A percentile compares a stretch with the other conserved stretches of the same genome.
Evolutionary conservation across 2,329 filamentous ascomycete species (phyloP).

Genomic region (Stagonosporopsis vannaccii): DNA sequence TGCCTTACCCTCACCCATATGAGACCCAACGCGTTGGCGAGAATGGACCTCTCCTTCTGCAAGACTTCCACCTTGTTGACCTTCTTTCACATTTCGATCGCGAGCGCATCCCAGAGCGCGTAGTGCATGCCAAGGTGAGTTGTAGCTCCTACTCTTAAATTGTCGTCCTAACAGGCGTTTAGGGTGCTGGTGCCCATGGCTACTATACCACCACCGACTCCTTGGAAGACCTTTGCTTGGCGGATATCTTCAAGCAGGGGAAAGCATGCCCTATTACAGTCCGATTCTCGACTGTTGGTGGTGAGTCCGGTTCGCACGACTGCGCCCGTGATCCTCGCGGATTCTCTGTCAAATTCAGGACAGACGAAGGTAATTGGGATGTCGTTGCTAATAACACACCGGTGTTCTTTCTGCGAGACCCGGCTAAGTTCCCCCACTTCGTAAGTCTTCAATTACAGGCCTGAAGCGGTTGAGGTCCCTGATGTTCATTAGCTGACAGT

Average conservation of each 20-base stretch:
- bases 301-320: constrained; percentile 75
- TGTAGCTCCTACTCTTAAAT: neutral
- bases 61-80: constrained; percentile 60
- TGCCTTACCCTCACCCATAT: constrained; percentile 65
- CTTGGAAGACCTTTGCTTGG: constrained; percentile 55
- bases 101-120: constrained; percentile 59
- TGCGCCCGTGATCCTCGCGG: constrained; percentile 75
- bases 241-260: constrained; percentile 64
- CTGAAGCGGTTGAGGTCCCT: neutral
- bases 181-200: constrained; percentile 57
- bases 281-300: constrained; percentile 79
- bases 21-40: constrained; percentile 64
- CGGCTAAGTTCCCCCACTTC: constrained; percentile 64
- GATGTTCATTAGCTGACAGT: constrained; percentile 55
- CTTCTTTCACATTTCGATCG: constrained; percentile 60
- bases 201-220: constrained; percentile 57
- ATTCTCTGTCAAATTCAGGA: constrained; percentile 76
- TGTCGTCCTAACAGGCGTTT: neutral
- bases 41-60: constrained; percentile 65
- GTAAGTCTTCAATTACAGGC: neutral
- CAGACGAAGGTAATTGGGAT: constrained; percentile 77
- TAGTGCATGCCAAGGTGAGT: constrained; percentile 56
- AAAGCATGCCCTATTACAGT: constrained; percentile 73
- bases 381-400: constrained; percentile 77
- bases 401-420: constrained; percentile 77